Base-by-base conservation (phyloP, 306 rosid species). In the Malus sieversii region DNA sequence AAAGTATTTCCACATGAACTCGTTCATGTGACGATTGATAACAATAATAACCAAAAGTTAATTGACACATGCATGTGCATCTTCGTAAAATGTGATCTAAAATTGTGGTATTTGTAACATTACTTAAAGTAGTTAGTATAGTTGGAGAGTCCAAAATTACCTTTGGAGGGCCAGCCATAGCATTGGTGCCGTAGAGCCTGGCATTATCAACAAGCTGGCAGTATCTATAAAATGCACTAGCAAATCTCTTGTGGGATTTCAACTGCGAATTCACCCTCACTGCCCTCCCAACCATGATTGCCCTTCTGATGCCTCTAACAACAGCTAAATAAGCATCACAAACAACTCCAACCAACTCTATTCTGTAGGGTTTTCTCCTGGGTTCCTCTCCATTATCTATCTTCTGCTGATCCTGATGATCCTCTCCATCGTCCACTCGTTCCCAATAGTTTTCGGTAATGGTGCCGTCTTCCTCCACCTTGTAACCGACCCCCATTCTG, bases 301-400 rank as follows among this genome's bases (percentile, higher is more conserved):
- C 93, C 85, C 99, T 88, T 92, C 99, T 92, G 5, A 95, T 92
- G 79, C 97, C 99, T 84, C 99, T 88, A 59, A 88, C 86, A 61
- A 92, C 97, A 68, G 99, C 99, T 61, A 95, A 82, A 73, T 92
- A 88, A 66, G 93, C 90, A 82, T 95, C 97, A 87, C 99, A 95
- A 78, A 92, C 93, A 59, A 95, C 97, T 59, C 99, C 99, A 76
- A 92, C 93, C 82, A 95, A 77, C 88, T 95, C 97, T 58, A 95
- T 89, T 86, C 91, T 87, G 75, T 95, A 95, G 19, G 99, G 96
- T 75, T 76, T 88, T 78, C 84, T 80, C 10, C 25, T 61, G 55
- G 33, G 61, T 22, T 65, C 42, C 32, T 75, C 79, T 23, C 38
- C 80, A 12, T 58, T 70, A 20, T 29, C 3, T 53, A 77, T 71